phyloP scores from a whole-genome alignment of 495 filamentous ascomycete genomes.

The Penicillium silybi region DNA sequence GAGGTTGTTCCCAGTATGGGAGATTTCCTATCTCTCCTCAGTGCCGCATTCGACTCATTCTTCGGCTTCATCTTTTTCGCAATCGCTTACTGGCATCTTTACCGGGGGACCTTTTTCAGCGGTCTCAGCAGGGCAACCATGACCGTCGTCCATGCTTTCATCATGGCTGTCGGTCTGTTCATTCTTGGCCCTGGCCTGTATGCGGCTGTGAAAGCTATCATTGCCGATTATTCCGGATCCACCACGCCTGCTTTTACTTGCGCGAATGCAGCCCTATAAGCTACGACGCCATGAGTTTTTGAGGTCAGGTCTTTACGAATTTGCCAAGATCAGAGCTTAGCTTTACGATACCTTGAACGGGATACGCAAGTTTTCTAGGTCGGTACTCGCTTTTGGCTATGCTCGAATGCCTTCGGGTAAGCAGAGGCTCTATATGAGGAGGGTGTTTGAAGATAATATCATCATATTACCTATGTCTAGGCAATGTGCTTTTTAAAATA shows the following conservation, averaged over 20 bases:
- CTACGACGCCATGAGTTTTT: not conserved
- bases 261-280: conserved; percentile 40
- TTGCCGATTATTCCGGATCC: conserved; percentile 38
- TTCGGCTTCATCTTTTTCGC: conserved; percentile 46
- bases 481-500: too few species aligned
- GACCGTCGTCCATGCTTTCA: conserved; percentile 39
- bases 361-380: not conserved
- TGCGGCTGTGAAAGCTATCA: conserved; percentile 51
- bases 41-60: conserved; percentile 39
- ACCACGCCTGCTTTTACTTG: conserved; percentile 44
- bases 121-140: conserved; percentile 27
- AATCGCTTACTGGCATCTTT: conserved; percentile 48
- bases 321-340: not conserved
- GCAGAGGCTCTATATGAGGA: not conserved
- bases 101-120: conserved; percentile 31
- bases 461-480: too few species aligned
- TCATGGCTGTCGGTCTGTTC: conserved; percentile 42
- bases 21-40: conserved; percentile 48
- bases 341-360: not conserved
- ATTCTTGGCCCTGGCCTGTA: conserved; percentile 50
- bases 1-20: conserved; percentile 50
- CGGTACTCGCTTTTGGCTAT: not conserved
- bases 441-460: not conserved
- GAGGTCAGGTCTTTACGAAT: not conserved
- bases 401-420: not conserved